phyloP scores from a whole-genome alignment of 1,284 basidiomycete genomes.

The Pulchroboletus neoregius region DNA sequence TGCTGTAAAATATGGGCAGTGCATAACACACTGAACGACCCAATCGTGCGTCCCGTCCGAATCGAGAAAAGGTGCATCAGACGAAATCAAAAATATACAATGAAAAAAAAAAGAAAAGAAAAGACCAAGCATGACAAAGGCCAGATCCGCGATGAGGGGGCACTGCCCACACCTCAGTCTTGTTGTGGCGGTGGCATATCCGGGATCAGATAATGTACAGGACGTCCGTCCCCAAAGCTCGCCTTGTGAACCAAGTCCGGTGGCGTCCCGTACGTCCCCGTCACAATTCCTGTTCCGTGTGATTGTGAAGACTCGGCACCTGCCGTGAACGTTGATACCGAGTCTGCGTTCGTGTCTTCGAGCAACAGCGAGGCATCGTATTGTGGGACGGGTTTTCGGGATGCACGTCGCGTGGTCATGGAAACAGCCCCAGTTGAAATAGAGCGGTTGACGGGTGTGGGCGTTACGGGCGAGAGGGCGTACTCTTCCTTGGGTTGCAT shows the following conservation, averaged over 20 bases:
- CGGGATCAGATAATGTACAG: constrained; percentile 39
- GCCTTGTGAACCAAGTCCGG: constrained; percentile 24
- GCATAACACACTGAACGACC: constrained; percentile 1
- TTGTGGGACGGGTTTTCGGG: constrained; percentile 45
- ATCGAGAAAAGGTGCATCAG: constrained; percentile 9
- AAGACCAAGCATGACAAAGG: background rate
- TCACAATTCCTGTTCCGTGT: constrained; percentile 20
- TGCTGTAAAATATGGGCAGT: constrained; percentile 5
- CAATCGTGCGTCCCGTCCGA: constrained; percentile 3
- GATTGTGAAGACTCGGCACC: constrained; percentile 32
- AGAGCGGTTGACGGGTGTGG: constrained; percentile 24
- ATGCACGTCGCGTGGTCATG: constrained; percentile 26
- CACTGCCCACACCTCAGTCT: constrained; percentile 21
- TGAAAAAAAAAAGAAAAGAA: background rate
- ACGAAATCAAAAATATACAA: constrained; percentile 3
- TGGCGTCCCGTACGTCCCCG: constrained; percentile 17
- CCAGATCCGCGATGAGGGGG: background rate
- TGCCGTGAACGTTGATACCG: constrained; percentile 21
- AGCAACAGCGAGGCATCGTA: constrained; percentile 35
- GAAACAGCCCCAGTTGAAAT: constrained; percentile 22
- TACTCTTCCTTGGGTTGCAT: constrained; percentile 24
- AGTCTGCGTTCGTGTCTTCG: constrained; percentile 22
- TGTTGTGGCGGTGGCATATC: constrained; percentile 37
- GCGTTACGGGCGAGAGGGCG: constrained; percentile 18
- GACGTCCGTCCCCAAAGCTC: constrained; percentile 25